These are phyloP conservation scores for Papiliotrema fonsecae DNA, from an alignment of 1,284 basidiomycete genomes.

Conservation along the genomic window DNA sequence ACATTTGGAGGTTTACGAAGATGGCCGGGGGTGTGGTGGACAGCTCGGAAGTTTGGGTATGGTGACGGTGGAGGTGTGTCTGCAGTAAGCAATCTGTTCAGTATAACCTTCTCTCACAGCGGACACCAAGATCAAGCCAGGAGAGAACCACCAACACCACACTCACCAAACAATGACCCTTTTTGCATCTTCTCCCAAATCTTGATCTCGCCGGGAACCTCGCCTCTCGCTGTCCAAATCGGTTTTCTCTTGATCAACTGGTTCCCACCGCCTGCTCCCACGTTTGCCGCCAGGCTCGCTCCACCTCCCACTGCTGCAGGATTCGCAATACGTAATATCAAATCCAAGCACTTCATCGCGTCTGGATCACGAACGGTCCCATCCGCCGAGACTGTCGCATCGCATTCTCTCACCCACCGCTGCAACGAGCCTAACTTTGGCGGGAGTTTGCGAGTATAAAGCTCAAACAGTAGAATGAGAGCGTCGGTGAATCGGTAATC, in stretches of 20 bases:
- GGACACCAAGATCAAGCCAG: background rate
- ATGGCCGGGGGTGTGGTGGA: conserved; percentile 45
- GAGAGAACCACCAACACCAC: background rate
- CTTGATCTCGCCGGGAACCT: conserved; percentile 29
- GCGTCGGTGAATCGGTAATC: conserved; percentile 51
- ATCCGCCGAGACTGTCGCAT: conserved; percentile 50
- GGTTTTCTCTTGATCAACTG: conserved; percentile 17
- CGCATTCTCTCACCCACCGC: conserved; percentile 58
- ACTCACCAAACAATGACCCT: conserved; percentile 30
- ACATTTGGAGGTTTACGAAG: conserved; percentile 19
- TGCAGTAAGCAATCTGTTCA: conserved; percentile 2
- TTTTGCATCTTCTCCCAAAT: conserved; percentile 41
- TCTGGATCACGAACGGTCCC: conserved; percentile 40
- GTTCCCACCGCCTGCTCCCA: conserved; percentile 14
- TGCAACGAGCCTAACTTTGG: conserved; percentile 58
- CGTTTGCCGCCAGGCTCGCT: background rate
- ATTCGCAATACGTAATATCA: conserved; percentile 53
- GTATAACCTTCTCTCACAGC: background rate
- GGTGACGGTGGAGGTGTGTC: conserved; percentile 12
- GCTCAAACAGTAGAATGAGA: conserved; percentile 55
- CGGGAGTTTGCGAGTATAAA: conserved; percentile 52
- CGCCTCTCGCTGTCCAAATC: conserved; percentile 37
- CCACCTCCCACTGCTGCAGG: conserved; percentile 1
- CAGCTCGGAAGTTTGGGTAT: conserved; percentile 26
- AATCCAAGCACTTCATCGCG: conserved; percentile 52